Percentiles rank a stretch among this genome's conserved stretches.
Conservation (phyloP, 2,329 filamentous ascomycete genomes). For the Fusarium humuli region DNA sequence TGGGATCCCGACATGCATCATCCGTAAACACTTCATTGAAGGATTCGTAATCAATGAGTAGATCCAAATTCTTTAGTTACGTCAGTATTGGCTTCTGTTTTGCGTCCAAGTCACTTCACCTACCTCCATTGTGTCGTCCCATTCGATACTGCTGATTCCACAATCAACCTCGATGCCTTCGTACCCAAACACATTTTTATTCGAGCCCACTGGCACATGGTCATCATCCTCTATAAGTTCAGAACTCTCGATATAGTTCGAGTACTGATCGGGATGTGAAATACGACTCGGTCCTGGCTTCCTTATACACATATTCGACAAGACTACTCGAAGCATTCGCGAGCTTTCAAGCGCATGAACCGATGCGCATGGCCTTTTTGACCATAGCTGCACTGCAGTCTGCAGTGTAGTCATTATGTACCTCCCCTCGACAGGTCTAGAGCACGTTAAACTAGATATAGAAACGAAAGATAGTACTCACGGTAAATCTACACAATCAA, state of each 20-base stretch:
- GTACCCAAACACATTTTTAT: rapidly evolving
- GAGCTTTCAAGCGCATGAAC: neutral
- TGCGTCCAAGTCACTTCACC: rapidly evolving
- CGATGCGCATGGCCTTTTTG: neutral
- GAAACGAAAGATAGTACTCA: neutral
- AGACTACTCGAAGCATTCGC: neutral
- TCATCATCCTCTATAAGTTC: no score
- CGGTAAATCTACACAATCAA: slow-evolving; percentile 22
- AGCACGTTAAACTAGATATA: rapidly evolving
- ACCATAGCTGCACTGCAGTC: slow-evolving; percentile 6
- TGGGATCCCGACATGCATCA: neutral
- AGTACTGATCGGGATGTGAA: neutral
- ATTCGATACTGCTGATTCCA: neutral
- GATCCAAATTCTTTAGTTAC: neutral
- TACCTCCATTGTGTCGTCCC: no score
- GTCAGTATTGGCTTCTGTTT: neutral
- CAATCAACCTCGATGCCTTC: no score
- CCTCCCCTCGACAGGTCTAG: neutral
- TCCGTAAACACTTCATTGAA: neutral
- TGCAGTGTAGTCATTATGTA: neutral
- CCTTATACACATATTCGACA: neutral
- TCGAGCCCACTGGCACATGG: rapidly evolving
- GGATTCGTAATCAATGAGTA: neutral
- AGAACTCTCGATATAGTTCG: rapidly evolving
- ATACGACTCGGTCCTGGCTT: neutral